Conservation (phyloP, 148 eudicot species). For the Vaccinium vitisidaea region DNA sequence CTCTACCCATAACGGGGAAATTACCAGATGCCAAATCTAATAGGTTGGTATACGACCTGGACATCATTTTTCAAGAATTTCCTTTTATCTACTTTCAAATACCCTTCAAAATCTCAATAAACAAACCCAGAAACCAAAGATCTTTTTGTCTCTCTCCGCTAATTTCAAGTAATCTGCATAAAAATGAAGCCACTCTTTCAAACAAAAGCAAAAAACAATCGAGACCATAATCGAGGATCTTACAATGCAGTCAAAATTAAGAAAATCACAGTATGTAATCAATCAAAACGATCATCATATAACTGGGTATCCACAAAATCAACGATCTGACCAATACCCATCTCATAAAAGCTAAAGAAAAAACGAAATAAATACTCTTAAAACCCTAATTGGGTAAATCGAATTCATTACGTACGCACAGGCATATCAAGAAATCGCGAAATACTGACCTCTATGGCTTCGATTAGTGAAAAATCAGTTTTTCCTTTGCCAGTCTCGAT, state of each 20-base stretch:
- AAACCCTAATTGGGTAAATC: background rate
- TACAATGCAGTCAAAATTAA: conserved; percentile 2
- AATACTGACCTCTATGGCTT: conserved; percentile 16
- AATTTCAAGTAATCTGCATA: conserved; percentile 20
- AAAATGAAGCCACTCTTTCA: background rate
- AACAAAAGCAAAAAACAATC: background rate
- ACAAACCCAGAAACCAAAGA: background rate
- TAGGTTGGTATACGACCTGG: conserved; percentile 43
- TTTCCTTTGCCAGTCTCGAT: background rate
- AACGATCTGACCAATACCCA: conserved; percentile 14
- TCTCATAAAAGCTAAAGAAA: background rate
- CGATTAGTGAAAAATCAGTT: background rate
- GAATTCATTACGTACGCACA: background rate
- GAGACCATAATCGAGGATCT: background rate
- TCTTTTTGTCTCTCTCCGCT: background rate
- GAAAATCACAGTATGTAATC: background rate
- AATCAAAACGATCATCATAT: background rate
- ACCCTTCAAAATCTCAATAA: conserved; percentile 9
- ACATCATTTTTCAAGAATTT: conserved; percentile 29
- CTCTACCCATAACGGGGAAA: conserved; percentile 36
- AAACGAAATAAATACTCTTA: background rate
- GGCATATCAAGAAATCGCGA: background rate
- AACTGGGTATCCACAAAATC: background rate
- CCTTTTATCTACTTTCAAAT: background rate
- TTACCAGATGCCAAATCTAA: conserved; percentile 44